A percentile compares a stretch with the other conserved stretches of the same genome.
Conservation (phyloP, 768 basidiomycete species). For the Lentinula detonsa region DNA sequence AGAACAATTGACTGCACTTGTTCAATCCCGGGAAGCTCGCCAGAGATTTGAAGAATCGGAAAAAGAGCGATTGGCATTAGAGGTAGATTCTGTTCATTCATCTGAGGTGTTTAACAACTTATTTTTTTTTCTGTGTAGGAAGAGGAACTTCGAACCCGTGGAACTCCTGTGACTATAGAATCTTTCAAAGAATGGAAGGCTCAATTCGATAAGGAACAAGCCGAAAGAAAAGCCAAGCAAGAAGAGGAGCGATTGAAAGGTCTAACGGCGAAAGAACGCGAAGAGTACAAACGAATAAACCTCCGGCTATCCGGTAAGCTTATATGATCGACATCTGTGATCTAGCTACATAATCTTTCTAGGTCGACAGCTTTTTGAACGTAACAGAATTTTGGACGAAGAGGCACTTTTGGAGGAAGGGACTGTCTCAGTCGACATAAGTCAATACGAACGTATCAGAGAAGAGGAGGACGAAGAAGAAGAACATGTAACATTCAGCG, state of each 20-base stretch:
- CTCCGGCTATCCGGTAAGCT: constrained; percentile 63
- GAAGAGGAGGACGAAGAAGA: constrained; percentile 61
- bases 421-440: constrained; percentile 80
- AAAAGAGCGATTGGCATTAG: constrained; percentile 65
- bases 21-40: constrained; percentile 52
- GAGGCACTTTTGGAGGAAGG: constrained; percentile 81
- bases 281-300: constrained; percentile 66
- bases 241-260: constrained; percentile 56
- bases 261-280: constrained; percentile 44
- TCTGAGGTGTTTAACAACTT: no score
- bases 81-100: constrained; percentile 37
- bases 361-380: constrained; percentile 94
- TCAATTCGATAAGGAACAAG: constrained; percentile 71
- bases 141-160: constrained; percentile 81
- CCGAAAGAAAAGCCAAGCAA: constrained; percentile 50
- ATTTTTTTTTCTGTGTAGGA: constrained; percentile 40
- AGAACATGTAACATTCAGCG: constrained; percentile 68
- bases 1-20: constrained; percentile 64
- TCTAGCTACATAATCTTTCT: constrained; percentile 3
- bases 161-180: constrained; percentile 84
- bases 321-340: not conserved
- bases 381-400: constrained; percentile 73
- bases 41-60: constrained; percentile 61
- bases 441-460: constrained; percentile 75
- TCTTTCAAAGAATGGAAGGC: constrained; percentile 80